Evolutionary conservation across 768 basidiomycete genomes (phyloP), one percentile per base, ranked within the genome.

Genomic region (Boletus vinaceobasis): DNA sequence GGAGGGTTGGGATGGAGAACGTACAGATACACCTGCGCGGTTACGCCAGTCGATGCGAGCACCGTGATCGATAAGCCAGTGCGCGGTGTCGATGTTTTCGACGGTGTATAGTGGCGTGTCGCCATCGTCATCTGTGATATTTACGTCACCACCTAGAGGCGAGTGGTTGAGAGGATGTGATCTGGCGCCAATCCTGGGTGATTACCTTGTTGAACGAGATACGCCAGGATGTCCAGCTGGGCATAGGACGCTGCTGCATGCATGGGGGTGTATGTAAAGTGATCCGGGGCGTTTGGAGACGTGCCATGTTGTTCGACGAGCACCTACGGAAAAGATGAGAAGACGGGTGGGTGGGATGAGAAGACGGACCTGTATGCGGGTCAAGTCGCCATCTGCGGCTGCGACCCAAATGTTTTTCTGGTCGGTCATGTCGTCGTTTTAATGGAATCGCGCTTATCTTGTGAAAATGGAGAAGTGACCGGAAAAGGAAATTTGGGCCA

Each of bases 221-320:
- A 96, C 14, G 84, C 78, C 33, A 97, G 74, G 39, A 94, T 69
- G 44, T 86, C 72, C 9, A 88, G 67, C 31, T 93, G 93, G 17
- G 85, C 90, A 65, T 96, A 97, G 1, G 93, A 96, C 1, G 94
- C 93, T 14, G 94, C 93, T 17, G 94, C 94, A 72, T 97, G 93
- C 88, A 93, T 90, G 35, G 90, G 89, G 0, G 90, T 93, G 71
- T 93, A 93, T 32, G 89, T 88, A 74, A 79, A 77, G 7, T 69
- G 64, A 65, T 93, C 90, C 6, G 86, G 84, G 15, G 71, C 74
- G 62, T 93, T 92, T 33, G 90, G 86, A 38, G 86, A 86, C 82
- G 70, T 79, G 77, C 84, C 71, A 61, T 83, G 71, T 2, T 73
- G 71, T 65, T 86, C 84, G 60, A 88, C 71, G 61, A 88, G 78